phyloP scores from a whole-genome alignment of 2,329 filamentous ascomycete genomes.

The Grosmannia serpens region DNA sequence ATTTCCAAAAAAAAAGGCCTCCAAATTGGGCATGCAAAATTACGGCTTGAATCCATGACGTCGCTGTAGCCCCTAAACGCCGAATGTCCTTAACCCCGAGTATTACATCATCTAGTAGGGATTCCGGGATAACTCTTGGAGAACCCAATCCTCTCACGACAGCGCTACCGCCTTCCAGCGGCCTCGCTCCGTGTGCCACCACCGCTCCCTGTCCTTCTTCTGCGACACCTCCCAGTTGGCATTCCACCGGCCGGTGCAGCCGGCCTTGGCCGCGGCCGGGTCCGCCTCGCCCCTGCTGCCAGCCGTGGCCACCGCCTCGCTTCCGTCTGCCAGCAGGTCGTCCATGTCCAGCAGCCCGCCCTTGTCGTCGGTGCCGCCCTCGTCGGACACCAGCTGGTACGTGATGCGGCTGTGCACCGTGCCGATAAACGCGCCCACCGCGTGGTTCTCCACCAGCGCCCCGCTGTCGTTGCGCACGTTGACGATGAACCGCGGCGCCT shows the following conservation, averaged over 20 bases:
- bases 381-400: conserved; percentile 50
- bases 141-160: too few species aligned
- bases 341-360: conserved; percentile 42
- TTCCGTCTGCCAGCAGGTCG: conserved; percentile 36
- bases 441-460: conserved; percentile 36
- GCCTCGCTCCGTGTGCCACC: conserved; percentile 24
- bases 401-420: conserved; percentile 43
- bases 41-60: neutral
- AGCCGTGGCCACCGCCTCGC: conserved; percentile 26
- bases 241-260: conserved; percentile 24
- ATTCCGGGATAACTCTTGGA: too few species aligned
- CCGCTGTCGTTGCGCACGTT: conserved; percentile 45
- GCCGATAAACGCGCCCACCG: conserved; percentile 52
- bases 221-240: conserved; percentile 15
- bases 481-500: conserved; percentile 43
- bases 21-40: neutral
- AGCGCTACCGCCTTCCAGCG: conserved; percentile 19
- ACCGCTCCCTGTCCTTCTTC: conserved; percentile 23
- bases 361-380: conserved; percentile 41
- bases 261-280: conserved; percentile 11
- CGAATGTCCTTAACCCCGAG: neutral
- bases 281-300: conserved; percentile 10
- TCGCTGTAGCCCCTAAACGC: neutral
- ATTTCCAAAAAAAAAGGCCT: too few species aligned
- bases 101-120: neutral